Percentiles rank a stretch among this genome's conserved stretches.
phyloP scores from a whole-genome alignment of 2,329 filamentous ascomycete species.

The Trichophyton verrucosum region DNA sequence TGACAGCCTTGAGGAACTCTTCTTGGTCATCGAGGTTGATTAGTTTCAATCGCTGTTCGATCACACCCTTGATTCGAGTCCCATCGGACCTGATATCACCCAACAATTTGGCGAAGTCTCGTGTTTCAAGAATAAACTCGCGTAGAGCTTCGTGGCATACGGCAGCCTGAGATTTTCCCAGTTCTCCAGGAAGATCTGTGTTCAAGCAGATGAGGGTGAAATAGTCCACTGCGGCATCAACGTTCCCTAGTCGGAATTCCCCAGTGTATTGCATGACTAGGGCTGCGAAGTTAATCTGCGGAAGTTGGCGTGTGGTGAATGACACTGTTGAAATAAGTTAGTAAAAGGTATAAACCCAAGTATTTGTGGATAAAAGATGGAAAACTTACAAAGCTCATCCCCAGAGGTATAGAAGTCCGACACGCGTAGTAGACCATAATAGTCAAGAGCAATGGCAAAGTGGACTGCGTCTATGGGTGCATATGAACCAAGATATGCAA shows the following conservation, averaged over 20 bases:
- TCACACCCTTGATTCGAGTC: constrained; percentile 68
- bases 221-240: constrained; percentile 85
- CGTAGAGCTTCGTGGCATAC: constrained; percentile 87
- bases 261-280: constrained; percentile 92
- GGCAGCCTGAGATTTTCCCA: constrained; percentile 62
- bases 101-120: constrained; percentile 86
- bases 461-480: constrained; percentile 90
- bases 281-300: constrained; percentile 87
- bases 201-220: constrained; percentile 86
- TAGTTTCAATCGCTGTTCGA: constrained; percentile 71
- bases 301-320: constrained; percentile 40
- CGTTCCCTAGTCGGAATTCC: constrained; percentile 84
- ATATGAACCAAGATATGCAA: constrained; percentile 83
- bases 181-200: constrained; percentile 60
- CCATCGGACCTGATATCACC: constrained; percentile 85
- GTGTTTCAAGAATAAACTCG: constrained; percentile 89
- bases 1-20: constrained; percentile 84
- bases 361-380: not conserved
- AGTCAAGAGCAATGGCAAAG: constrained; percentile 78
- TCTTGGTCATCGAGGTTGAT: constrained; percentile 69
- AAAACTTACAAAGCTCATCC: constrained; percentile 49
- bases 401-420: constrained; percentile 65
- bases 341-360: not conserved
- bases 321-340: constrained; percentile 34
- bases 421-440: constrained; percentile 79